Base-by-base conservation (phyloP, 2,329 filamentous ascomycete species). In the Arthrinium phaeospermum region DNA sequence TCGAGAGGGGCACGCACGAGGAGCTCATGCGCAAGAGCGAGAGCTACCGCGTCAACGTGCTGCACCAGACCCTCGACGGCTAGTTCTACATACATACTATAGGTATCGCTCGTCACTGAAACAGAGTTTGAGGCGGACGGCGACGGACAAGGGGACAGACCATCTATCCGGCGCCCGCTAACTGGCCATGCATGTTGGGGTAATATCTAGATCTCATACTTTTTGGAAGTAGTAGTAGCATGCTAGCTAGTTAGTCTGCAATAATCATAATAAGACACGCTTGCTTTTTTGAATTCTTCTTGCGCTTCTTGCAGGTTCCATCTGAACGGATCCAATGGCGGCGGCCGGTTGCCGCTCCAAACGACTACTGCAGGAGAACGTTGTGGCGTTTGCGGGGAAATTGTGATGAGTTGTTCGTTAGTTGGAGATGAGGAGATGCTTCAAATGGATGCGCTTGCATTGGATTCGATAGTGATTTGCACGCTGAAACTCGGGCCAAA, bases 11-110 rank as follows among this genome's bases (percentile, higher is more conserved):
- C 2, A 83, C 83, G 34, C 89, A 90, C 76, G 84, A 86, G 72
- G 88, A 90, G 76, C 78, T 90, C 70, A 81, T 90, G 73, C 84
- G 85, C 82, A 78, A 83, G 72, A 87, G 86, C 70, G 87, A 89
- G 74, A 84, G 82, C 37, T 89, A 90, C 75, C 81, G 86, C 30
- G 81, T 85, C 12, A 89, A 88, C 78, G 86, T 86, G 34, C 78
- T 86, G 74, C 86, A 87, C 74, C 87, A 89, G 79, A 87, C 80
- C 5, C 75, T 83, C 72, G 79, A 86, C 61, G 75, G 76, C 46
- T 79, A 47, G 75, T 16, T 19, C 51, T 37, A 30, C 14, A 0
- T 51, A n/a, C 10, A 1, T 53, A 8, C 16, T 34, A 5, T 30
- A 27, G 4, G 14, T 57, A 16, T 14, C 13, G 24, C 13, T 24